Base-by-base conservation (phyloP, 345 rosid genomes). In the Raphanus sativus region DNA sequence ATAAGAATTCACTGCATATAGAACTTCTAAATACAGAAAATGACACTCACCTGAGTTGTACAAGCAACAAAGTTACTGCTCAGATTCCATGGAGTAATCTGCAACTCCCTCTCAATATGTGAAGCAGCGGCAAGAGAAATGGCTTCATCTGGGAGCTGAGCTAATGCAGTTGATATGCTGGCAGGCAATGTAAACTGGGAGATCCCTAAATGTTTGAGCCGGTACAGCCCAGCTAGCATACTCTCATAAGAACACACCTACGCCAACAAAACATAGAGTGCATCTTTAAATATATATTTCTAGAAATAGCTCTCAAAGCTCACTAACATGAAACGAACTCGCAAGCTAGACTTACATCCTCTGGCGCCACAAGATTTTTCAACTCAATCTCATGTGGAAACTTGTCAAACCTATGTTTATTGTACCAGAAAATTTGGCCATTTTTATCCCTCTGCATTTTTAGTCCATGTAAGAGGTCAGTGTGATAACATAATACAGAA, bases 171-270 rank as follows among this genome's bases (percentile, higher is more conserved):
- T 55, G 98, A 89, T 77, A 92, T 83, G 75, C 89, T 87, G 77
- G 90, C 83, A 62, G 95, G 97, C 55, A 83, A 83, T 38, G 92
- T 89, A 30, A 90, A 82, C 64, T 85, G 87, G 9, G 89, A 85
- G 74, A 94, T 94, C 79, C 98, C 98, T 83, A 89, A 84, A 84
- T 92, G 97, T 80, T 90, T 94, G 73, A 94, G 94, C 82, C 85
- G 90, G 81, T 89, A 92, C 29, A 90, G 78, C 80, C 94, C 98
- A 85, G 98, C 98, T 78, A 72, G 92, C 98, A 94, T 94, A 79
- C 98, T 94, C 84, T 94, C 98, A 77, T 89, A 89, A 58, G 96
- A 87, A 81, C 98, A 94, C 45, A 94, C 92, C 98, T 94, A 84
- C 21, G 76, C 59, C 72, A 79, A 64, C 50, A 75, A 69, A 69